A percentile compares a stretch with the other conserved stretches of the same genome.
phyloP scores from a whole-genome alignment of 2,329 filamentous ascomycete species.

The Chalara sp. region DNA sequence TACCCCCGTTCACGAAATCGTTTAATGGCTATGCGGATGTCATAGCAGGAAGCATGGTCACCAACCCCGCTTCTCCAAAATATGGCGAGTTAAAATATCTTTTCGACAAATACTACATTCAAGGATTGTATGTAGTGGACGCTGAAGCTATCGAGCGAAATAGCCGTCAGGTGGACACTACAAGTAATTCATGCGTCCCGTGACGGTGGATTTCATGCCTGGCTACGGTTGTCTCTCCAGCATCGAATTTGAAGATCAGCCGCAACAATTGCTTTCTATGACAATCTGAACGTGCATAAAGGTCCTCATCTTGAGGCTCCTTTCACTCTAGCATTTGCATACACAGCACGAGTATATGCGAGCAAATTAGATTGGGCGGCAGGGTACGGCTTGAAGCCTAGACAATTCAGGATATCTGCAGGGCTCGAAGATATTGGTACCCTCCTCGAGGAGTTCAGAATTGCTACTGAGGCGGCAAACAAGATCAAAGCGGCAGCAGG shows the following conservation, averaged over 20 bases:
- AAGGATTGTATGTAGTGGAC: conserved; percentile 24
- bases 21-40: conserved; percentile 51
- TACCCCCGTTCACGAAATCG: conserved; percentile 49
- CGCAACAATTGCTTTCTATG: conserved; percentile 38
- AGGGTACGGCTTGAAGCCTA: conserved; percentile 32
- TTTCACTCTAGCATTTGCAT: conserved; percentile 40
- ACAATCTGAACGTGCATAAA: conserved; percentile 38
- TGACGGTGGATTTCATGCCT: conserved; percentile 14
- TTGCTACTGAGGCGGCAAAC: neutral
- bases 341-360: conserved; percentile 38
- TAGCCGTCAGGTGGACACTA: conserved; percentile 24
- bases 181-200: conserved; percentile 13
- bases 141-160: conserved; percentile 39
- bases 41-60: conserved; percentile 43
- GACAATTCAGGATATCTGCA: conserved; percentile 39
- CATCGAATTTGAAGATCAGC: conserved; percentile 38
- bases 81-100: conserved; percentile 31
- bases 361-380: conserved; percentile 31
- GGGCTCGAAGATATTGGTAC: conserved; percentile 39
- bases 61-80: conserved; percentile 40
- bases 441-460: neutral
- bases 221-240: conserved; percentile 46
- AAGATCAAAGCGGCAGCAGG: neutral
- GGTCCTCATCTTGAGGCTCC: conserved; percentile 46
- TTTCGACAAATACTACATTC: conserved; percentile 12